Conservation (phyloP, 208 protist genomes). For the Leishmania major region DNA sequence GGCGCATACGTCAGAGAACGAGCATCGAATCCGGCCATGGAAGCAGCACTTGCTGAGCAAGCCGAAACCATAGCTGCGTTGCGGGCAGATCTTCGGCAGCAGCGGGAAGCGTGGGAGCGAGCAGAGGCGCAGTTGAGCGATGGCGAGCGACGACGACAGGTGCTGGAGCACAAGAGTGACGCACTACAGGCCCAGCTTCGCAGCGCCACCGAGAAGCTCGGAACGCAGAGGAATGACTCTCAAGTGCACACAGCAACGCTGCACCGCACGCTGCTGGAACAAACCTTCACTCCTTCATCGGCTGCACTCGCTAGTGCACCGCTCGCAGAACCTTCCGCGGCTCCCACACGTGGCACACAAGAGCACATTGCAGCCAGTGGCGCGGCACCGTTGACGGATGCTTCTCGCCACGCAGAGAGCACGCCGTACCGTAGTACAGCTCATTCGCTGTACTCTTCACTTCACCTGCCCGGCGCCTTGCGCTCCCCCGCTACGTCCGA, state of each 20-base stretch:
- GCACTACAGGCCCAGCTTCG: not conserved
- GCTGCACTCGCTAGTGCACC: not conserved
- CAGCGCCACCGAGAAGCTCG: not conserved
- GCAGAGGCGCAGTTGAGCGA: not conserved
- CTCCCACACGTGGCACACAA: not conserved
- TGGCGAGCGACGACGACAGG: slow-evolving; percentile 1
- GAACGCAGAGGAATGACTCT: not conserved
- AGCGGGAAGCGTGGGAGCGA: slow-evolving; percentile 1
- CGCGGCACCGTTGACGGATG: not conserved
- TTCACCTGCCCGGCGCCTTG: slow-evolving; percentile 8
- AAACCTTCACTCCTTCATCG: not conserved
- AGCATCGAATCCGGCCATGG: slow-evolving; percentile 22
- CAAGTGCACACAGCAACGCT: not conserved
- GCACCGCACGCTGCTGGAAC: not conserved
- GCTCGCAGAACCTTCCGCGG: not conserved
- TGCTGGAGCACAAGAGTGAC: slow-evolving; percentile 2
- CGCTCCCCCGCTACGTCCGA: slow-evolving; percentile 13
- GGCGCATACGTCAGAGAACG: not conserved
- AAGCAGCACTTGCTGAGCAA: slow-evolving; percentile 37
- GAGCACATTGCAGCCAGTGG: not conserved
- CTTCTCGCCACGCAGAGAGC: not conserved
- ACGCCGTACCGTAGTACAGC: not conserved
- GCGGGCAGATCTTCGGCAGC: slow-evolving; percentile 20
- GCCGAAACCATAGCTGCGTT: slow-evolving; percentile 35
- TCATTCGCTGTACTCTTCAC: slow-evolving; percentile 1